These are phyloP conservation scores for Zymoseptoria pseudotritici DNA, from an alignment of 2,329 filamentous ascomycete genomes.

Conservation along the genomic window DNA sequence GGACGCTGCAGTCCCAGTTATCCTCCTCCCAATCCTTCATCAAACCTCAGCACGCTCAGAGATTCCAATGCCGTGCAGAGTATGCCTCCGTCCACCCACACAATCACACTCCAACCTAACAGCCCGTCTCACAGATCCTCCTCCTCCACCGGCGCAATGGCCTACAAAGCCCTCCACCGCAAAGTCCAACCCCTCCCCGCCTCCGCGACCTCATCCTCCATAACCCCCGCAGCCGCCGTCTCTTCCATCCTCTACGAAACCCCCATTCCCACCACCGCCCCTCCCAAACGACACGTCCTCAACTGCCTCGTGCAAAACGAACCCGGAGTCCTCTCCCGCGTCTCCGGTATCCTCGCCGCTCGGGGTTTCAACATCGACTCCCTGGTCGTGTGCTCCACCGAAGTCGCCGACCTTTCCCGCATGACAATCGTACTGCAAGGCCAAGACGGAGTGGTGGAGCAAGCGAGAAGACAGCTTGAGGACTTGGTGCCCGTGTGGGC, in stretches of 20 bases:
- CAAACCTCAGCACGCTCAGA: conserved; percentile 1
- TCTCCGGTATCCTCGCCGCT: conserved; percentile 91
- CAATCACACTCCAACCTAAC: background rate
- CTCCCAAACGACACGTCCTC: conserved; percentile 89
- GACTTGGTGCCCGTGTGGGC: conserved; percentile 98
- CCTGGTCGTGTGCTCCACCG: conserved; percentile 93
- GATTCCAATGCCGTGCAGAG: background rate
- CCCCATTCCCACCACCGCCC: conserved; percentile 70
- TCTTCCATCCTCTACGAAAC: conserved; percentile 99
- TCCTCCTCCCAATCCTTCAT: conserved; percentile 12
- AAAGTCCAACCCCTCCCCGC: conserved; percentile 79
- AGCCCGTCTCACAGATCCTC: conserved; percentile 29
- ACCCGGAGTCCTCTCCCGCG: conserved; percentile 90
- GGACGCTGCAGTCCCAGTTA: conserved; percentile 17
- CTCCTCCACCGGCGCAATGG: conserved; percentile 78
- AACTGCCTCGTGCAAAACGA: conserved; percentile 99
- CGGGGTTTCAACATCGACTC: conserved; percentile 99
- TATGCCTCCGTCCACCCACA: conserved; percentile 8
- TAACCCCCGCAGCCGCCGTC: conserved; percentile 83
- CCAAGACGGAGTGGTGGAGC: conserved; percentile 94
- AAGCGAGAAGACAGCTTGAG: conserved; percentile 89
- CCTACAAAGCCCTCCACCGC: conserved; percentile 93
- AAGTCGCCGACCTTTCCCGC: conserved; percentile 90
- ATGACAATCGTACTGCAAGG: conserved; percentile 98
- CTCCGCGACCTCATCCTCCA: conserved; percentile 65